Evolutionary conservation across 305 asterid species (phyloP).

Genomic region (Fraxinus sp.): DNA sequence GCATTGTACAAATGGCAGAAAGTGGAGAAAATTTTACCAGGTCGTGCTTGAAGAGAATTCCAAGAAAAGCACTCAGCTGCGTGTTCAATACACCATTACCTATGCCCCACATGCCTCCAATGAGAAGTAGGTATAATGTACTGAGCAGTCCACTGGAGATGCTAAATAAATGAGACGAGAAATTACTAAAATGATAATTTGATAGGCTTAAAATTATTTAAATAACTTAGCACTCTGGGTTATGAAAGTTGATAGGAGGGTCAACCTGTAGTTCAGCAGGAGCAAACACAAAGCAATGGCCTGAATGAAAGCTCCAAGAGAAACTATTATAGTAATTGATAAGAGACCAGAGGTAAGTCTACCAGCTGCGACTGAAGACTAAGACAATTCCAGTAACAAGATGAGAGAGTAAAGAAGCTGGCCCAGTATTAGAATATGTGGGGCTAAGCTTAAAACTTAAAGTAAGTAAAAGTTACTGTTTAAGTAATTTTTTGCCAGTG

Average conservation of each 20-base stretch:
- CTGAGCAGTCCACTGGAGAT: slow-evolving; percentile 49
- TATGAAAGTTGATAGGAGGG: slow-evolving; percentile 17
- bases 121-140: slow-evolving; percentile 57
- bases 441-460: neutral
- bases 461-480: neutral
- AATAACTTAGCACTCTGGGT: neutral
- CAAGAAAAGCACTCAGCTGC: slow-evolving; percentile 84
- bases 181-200: neutral
- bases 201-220: neutral
- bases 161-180: slow-evolving; percentile 39
- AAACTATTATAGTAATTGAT: slow-evolving; percentile 71
- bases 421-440: neutral
- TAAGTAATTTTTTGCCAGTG: neutral
- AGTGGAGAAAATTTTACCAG: slow-evolving; percentile 48
- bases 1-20: neutral
- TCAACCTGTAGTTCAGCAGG: slow-evolving; percentile 61
- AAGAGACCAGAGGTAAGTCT: slow-evolving; percentile 70
- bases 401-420: slow-evolving; percentile 2
- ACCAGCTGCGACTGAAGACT: slow-evolving; percentile 85
- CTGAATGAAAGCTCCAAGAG: slow-evolving; percentile 71
- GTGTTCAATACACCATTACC: slow-evolving; percentile 93
- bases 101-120: slow-evolving; percentile 82
- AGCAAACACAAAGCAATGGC: slow-evolving; percentile 66
- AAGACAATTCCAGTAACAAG: slow-evolving; percentile 26
- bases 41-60: slow-evolving; percentile 80